Percentiles rank a stretch among this genome's conserved stretches.
phyloP scores from a whole-genome alignment of 768 basidiomycete genomes.

The Lactifluus rugatus region DNA sequence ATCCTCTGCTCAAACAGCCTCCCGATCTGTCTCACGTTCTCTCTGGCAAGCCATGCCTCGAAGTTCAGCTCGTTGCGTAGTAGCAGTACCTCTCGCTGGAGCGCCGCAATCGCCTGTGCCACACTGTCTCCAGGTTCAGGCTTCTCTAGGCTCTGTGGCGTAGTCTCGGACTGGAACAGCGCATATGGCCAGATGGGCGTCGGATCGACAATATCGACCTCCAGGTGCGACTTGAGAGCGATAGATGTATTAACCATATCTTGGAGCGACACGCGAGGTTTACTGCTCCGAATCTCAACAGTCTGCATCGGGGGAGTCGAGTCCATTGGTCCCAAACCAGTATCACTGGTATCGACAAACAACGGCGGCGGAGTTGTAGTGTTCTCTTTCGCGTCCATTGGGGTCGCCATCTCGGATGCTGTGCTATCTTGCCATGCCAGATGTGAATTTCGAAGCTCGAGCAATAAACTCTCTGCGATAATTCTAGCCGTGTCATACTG shows the following conservation, averaged over 20 bases:
- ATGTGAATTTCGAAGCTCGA: conserved; percentile 17
- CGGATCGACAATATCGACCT: conserved; percentile 49
- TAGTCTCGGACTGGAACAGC: conserved; percentile 30
- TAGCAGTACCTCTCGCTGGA: conserved; percentile 69
- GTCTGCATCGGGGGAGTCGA: conserved; percentile 13
- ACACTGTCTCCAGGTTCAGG: conserved; percentile 36
- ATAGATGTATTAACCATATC: conserved; percentile 68
- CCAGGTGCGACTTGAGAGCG: conserved; percentile 59
- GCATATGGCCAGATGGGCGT: conserved; percentile 42
- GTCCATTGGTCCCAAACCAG: not conserved
- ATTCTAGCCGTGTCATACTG: conserved; percentile 14
- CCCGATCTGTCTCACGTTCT: conserved; percentile 78
- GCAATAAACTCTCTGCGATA: conserved; percentile 15
- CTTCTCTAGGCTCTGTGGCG: conserved; percentile 7
- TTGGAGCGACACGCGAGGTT: conserved; percentile 46
- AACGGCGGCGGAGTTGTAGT: not conserved
- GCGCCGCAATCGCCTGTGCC: conserved; percentile 53
- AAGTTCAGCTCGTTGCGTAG: conserved; percentile 78
- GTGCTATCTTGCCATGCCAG: not conserved
- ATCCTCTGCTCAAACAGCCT: conserved; percentile 67
- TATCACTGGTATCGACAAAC: conserved; percentile 6
- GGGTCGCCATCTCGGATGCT: not conserved
- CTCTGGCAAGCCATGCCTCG: conserved; percentile 72
- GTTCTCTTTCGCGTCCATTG: not conserved
- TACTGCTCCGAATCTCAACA: conserved; percentile 9